Evolutionary conservation across 2,329 filamentous ascomycete genomes (phyloP).

Genomic region (Ceratocystis alfenasii): DNA sequence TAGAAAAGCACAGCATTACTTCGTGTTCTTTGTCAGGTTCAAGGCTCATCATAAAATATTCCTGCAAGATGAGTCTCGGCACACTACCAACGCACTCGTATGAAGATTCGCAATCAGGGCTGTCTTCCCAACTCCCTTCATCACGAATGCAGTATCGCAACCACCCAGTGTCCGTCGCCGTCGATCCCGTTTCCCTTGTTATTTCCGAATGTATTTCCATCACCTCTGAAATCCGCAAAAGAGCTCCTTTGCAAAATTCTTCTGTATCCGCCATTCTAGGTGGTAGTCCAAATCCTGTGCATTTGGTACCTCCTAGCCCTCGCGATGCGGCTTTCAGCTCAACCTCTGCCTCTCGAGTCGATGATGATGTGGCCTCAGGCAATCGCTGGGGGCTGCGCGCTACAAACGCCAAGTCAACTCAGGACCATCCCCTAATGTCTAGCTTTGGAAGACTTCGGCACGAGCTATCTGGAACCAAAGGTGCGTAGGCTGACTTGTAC

Average conservation of each 20-base stretch:
- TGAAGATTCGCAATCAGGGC: conserved; percentile 19
- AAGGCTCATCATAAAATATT: background rate
- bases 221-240: conserved; percentile 95
- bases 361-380: conserved; percentile 44
- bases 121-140: conserved; percentile 19
- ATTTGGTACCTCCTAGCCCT: conserved; percentile 39
- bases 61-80: conserved; percentile 14
- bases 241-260: conserved; percentile 89
- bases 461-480: conserved; percentile 75
- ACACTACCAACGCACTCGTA: conserved; percentile 9
- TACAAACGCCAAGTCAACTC: conserved; percentile 92
- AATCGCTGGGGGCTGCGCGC: conserved; percentile 89
- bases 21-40: background rate
- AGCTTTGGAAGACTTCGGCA: conserved; percentile 82
- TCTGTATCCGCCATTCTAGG: conserved; percentile 93
- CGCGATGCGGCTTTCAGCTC: conserved; percentile 11
- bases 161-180: conserved; percentile 61
- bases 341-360: conserved; percentile 25
- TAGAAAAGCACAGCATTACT: background rate
- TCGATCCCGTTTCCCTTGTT: conserved; percentile 83
- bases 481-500: conserved; percentile 33
- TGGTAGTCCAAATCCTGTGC: conserved; percentile 50
- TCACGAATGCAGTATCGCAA: conserved; percentile 48
- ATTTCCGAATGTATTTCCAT: conserved; percentile 98
- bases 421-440: conserved; percentile 92